Conservation (phyloP, 257 asterid species). For the Cruciata laevipes region DNA sequence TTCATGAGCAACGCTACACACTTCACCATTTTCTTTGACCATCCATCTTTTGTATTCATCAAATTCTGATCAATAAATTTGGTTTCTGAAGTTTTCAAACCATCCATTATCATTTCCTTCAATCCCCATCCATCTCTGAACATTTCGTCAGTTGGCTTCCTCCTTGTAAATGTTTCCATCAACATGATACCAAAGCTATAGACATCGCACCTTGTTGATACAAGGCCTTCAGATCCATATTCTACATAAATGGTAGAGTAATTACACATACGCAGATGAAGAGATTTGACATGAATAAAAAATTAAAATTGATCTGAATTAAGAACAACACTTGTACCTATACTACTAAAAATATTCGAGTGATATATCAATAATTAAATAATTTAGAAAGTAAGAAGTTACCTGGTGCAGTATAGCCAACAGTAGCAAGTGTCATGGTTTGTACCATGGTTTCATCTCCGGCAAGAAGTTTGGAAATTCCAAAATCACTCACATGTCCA, state of each 20-base stretch:
- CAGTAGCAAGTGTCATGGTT: not conserved
- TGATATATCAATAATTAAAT: no score
- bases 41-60: not conserved
- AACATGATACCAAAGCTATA: conserved; percentile 13
- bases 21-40: not conserved
- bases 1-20: not conserved
- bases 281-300: no score
- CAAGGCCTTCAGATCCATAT: not conserved
- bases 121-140: not conserved
- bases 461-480: not conserved
- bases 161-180: conserved; percentile 14
- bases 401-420: not conserved
- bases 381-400: no score
- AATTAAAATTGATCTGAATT: no score
- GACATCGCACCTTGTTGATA: not conserved
- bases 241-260: no score
- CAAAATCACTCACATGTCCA: not conserved
- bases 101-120: not conserved
- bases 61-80: not conserved
- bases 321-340: no score
- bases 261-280: no score
- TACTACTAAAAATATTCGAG: no score
- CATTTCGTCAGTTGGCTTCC: conserved; percentile 14
- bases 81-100: not conserved
- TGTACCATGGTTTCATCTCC: not conserved